Conservation (phyloP, 768 basidiomycete species). For the Asterophora parasitica region DNA sequence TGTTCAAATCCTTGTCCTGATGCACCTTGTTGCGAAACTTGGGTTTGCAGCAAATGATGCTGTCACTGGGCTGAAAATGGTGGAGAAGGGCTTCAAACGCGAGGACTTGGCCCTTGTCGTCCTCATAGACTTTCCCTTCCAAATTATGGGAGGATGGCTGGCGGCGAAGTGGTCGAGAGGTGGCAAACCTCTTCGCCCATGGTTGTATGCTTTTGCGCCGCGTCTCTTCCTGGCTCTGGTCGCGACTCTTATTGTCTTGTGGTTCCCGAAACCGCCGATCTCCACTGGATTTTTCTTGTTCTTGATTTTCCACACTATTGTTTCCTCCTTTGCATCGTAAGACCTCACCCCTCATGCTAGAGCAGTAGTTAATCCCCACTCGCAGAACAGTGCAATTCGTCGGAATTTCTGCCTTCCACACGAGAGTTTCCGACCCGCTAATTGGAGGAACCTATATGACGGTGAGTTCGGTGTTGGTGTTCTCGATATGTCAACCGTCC, state of each 20-base stretch:
- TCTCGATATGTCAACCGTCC: background rate
- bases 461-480: slow-evolving; percentile 38
- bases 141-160: slow-evolving; percentile 91
- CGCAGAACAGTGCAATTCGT: slow-evolving; percentile 96
- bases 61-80: slow-evolving; percentile 85
- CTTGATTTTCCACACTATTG: slow-evolving; percentile 75
- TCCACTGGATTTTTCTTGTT: slow-evolving; percentile 74
- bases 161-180: slow-evolving; percentile 90
- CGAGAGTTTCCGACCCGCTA: slow-evolving; percentile 89
- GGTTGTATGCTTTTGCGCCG: slow-evolving; percentile 91
- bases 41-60: slow-evolving; percentile 95
- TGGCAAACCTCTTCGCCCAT: slow-evolving; percentile 73
- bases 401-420: slow-evolving; percentile 98
- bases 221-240: slow-evolving; percentile 69
- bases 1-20: slow-evolving; percentile 77
- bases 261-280: slow-evolving; percentile 78
- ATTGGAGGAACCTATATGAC: slow-evolving; percentile 99
- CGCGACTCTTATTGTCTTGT: slow-evolving; percentile 73
- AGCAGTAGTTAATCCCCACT: background rate
- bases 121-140: slow-evolving; percentile 96
- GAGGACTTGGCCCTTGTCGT: slow-evolving; percentile 96
- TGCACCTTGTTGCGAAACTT: slow-evolving; percentile 90
- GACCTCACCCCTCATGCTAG: slow-evolving; percentile 20
- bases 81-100: slow-evolving; percentile 93
- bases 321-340: slow-evolving; percentile 82